These are phyloP conservation scores for Maudiozyma pseudohumilis DNA, from an alignment of 805 yeast species.

Conservation along the genomic window DNA sequence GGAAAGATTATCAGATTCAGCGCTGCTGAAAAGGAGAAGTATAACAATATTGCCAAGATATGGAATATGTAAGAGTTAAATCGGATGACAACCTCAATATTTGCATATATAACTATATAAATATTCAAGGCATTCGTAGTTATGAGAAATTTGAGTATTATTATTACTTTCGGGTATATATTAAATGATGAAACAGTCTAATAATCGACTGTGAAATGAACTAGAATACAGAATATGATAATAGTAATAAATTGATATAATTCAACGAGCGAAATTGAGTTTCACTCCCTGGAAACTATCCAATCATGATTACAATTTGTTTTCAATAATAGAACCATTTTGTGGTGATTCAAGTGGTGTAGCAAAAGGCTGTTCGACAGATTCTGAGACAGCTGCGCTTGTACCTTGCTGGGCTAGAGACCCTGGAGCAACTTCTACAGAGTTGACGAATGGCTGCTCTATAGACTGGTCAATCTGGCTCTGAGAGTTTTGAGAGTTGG, in stretches of 20 bases:
- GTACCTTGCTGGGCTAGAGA: neutral
- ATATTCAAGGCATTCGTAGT: no score
- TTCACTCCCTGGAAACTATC: neutral
- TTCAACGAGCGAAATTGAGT: neutral
- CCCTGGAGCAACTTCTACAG: neutral
- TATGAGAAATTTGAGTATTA: no score
- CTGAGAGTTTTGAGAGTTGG: neutral
- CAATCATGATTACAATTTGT: neutral
- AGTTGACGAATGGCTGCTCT: neutral
- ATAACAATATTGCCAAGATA: slow-evolving; percentile 17
- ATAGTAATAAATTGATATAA: neutral
- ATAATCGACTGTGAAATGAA: neutral
- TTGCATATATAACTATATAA: neutral
- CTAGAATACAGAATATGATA: slow-evolving; percentile 2
- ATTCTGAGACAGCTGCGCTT: neutral
- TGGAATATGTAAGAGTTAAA: no score
- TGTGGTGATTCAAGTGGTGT: neutral
- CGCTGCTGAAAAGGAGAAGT: slow-evolving; percentile 28
- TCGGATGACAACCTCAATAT: no score
- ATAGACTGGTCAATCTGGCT: neutral
- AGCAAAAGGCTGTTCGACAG: neutral
- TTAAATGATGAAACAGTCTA: neutral
- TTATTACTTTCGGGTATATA: no score
- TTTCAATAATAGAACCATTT: neutral
- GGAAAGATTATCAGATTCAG: slow-evolving; percentile 5